Conservation (phyloP, 345 rosid genomes). For the Pseudoturritis turrita region DNA sequence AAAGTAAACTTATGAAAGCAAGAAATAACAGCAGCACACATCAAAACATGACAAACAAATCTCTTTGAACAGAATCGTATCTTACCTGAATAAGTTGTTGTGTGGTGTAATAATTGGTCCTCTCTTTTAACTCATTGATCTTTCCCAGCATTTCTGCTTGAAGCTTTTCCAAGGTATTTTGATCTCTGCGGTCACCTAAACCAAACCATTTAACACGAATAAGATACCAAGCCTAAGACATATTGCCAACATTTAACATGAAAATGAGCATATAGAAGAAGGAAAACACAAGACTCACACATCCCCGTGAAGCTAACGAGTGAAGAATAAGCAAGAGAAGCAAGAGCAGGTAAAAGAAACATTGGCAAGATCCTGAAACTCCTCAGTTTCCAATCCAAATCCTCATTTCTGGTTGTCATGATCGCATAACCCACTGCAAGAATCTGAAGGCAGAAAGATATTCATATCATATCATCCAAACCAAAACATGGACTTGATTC, state of each 20-base stretch:
- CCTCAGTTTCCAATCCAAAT: conserved; percentile 67
- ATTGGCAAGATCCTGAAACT: conserved; percentile 62
- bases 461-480: background rate
- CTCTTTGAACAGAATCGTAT: background rate
- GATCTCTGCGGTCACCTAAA: conserved; percentile 84
- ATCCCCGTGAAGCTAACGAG: conserved; percentile 51
- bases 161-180: conserved; percentile 67
- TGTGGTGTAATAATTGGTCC: conserved; percentile 78
- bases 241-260: background rate
- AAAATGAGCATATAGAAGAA: background rate
- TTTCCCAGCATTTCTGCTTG: conserved; percentile 76
- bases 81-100: conserved; percentile 88
- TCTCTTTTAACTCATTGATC: conserved; percentile 92
- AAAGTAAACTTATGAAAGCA: background rate
- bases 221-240: background rate
- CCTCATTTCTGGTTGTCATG: conserved; percentile 56
- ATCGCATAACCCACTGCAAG: conserved; percentile 71
- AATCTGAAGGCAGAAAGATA: conserved; percentile 30
- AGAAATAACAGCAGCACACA: background rate
- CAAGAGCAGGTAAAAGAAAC: conserved; percentile 63
- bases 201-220: conserved; percentile 4
- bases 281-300: conserved; percentile 43
- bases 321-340: conserved; percentile 44
- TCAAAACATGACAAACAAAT: background rate
- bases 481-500: background rate